These are phyloP conservation scores for Gardenia jasminoides DNA, from an alignment of 257 asterid genomes.

Conservation along the genomic window DNA sequence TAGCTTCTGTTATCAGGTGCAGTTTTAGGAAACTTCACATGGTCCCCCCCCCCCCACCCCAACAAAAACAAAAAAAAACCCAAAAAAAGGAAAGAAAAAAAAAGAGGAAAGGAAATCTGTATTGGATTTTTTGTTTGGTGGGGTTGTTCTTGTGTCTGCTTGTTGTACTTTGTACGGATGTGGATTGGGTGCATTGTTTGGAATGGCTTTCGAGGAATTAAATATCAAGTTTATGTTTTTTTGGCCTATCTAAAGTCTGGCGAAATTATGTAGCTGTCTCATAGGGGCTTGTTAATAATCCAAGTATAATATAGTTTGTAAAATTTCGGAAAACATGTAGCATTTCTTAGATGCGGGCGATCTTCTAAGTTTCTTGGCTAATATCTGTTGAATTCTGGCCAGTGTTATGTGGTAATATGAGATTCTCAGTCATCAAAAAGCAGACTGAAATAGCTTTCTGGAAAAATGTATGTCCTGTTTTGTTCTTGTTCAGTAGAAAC, in stretches of 20 bases:
- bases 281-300: not conserved
- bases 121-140: not conserved
- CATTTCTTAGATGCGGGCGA: not conserved
- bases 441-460: not conserved
- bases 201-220: not conserved
- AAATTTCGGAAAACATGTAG: not conserved
- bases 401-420: not conserved
- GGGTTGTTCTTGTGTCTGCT: not conserved
- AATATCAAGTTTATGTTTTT: not conserved
- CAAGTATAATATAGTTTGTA: not conserved
- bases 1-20: not conserved
- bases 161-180: constrained; percentile 2
- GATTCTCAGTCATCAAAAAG: not conserved
- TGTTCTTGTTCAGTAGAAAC: not conserved
- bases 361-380: no score
- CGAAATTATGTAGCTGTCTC: not conserved
- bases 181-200: not conserved
- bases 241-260: not conserved
- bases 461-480: not conserved
- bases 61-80: not conserved
- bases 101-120: no score
- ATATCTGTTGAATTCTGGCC: not conserved
- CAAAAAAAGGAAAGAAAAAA: not conserved
- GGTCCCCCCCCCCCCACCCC: not conserved
- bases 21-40: not conserved